Evolutionary conservation across 202 grass and related monocot species (phyloP).

Genomic region (Schoenoplectus tabernaemontani): DNA sequence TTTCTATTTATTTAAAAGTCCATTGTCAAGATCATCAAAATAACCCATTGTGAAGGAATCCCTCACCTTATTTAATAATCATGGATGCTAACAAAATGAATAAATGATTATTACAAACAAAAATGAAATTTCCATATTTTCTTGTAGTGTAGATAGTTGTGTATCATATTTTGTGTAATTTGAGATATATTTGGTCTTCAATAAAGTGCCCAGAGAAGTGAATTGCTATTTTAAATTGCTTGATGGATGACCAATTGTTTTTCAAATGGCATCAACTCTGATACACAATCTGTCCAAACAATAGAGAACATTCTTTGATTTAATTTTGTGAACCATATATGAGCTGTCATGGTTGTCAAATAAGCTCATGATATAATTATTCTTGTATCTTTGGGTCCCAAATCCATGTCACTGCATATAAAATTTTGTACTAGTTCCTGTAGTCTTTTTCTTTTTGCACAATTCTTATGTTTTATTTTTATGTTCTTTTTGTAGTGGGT

Average conservation of each 20-base stretch:
- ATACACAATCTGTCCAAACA: not conserved
- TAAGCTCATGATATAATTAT: not conserved
- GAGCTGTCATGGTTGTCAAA: not conserved
- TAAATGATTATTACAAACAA: constrained; percentile 2
- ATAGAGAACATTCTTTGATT: not conserved
- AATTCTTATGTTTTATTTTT: constrained; percentile 16
- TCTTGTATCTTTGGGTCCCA: not conserved
- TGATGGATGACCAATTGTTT: not conserved
- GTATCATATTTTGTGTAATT: constrained; percentile 11
- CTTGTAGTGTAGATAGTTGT: not conserved
- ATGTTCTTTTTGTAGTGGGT: constrained; percentile 79
- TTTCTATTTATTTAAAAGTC: too few species aligned
- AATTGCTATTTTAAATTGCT: not conserved
- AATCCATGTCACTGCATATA: not conserved
- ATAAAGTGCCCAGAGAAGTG: not conserved
- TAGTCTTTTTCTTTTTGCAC: not conserved
- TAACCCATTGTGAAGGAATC: too few species aligned
- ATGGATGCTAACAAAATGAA: constrained; percentile 2
- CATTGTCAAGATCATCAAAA: too few species aligned
- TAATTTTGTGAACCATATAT: not conserved
- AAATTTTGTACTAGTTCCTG: not conserved
- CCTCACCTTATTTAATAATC: not conserved
- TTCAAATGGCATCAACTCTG: not conserved
- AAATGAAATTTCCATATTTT: not conserved
- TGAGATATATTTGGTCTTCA: not conserved